Evolutionary conservation across 257 asterid genomes (phyloP).

Genomic region (Solanum peruvianum): DNA sequence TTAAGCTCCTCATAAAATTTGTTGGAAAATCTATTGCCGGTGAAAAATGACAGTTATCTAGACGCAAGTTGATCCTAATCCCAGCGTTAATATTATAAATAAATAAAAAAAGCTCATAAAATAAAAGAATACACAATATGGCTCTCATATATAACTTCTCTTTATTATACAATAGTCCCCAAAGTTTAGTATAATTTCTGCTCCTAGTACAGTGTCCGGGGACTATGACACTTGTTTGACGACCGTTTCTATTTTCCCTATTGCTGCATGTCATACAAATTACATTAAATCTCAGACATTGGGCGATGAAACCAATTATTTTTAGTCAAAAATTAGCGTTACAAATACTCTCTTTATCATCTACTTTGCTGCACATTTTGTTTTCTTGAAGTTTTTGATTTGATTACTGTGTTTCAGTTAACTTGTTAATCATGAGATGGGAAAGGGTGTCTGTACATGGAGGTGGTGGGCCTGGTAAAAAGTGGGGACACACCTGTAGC

Average conservation of each 20-base stretch:
- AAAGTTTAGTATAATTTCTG: neutral
- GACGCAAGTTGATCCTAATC: neutral
- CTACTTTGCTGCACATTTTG: neutral
- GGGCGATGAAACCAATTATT: neutral
- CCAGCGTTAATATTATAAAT: too few species aligned
- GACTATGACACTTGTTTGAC: conserved; percentile 8
- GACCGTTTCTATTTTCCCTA: neutral
- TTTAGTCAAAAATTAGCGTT: neutral
- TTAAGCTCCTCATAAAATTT: neutral
- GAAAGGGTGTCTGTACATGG: conserved; percentile 48
- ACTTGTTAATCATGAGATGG: conserved; percentile 55
- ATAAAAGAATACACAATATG: too few species aligned
- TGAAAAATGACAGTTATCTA: too few species aligned
- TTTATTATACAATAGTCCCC: neutral
- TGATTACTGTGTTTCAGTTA: neutral
- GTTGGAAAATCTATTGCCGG: neutral
- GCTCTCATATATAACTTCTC: neutral
- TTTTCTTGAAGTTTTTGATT: neutral
- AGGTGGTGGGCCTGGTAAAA: conserved; percentile 73
- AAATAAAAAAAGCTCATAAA: neutral
- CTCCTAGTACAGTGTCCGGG: neutral
- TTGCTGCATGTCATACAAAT: neutral
- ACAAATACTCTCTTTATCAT: neutral
- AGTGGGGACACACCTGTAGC: conserved; percentile 99
- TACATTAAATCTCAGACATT: neutral